Evolutionary conservation across 768 basidiomycete species (phyloP).

Genomic region (Omphalotus guepiniiformis): DNA sequence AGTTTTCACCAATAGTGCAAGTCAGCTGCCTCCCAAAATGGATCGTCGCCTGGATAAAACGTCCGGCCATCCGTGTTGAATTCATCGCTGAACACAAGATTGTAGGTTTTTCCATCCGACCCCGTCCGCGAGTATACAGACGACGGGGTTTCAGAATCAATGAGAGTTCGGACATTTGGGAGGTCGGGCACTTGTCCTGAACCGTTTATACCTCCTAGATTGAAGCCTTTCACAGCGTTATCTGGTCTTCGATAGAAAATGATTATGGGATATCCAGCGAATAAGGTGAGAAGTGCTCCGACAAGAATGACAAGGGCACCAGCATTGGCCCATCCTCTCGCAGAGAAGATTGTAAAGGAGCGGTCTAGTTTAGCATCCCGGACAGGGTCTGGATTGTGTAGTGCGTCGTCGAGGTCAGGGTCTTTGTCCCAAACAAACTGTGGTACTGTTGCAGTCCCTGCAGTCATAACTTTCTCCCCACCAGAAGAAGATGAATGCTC

Average conservation of each 20-base stretch:
- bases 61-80: constrained; percentile 66
- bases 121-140: constrained; percentile 55
- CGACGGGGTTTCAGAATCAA: constrained; percentile 75
- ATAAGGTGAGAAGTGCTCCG: constrained; percentile 67
- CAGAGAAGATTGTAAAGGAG: constrained; percentile 70
- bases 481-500: constrained; percentile 29
- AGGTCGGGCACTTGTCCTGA: constrained; percentile 85
- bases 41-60: constrained; percentile 73
- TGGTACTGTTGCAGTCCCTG: constrained; percentile 60
- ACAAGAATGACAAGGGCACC: constrained; percentile 67
- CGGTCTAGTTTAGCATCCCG: constrained; percentile 56
- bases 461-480: constrained; percentile 26
- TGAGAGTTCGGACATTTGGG: constrained; percentile 57
- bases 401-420: constrained; percentile 83
- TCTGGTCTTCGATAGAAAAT: constrained; percentile 40
- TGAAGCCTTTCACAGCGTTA: constrained; percentile 51
- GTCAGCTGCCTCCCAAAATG: constrained; percentile 83
- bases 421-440: constrained; percentile 79
- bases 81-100: constrained; percentile 87
- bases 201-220: constrained; percentile 85
- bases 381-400: constrained; percentile 86
- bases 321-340: constrained; percentile 81
- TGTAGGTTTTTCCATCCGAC: constrained; percentile 71
- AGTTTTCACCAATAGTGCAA: constrained; percentile 75
- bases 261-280: constrained; percentile 87